Evolutionary conservation across 2,329 filamentous ascomycete genomes (phyloP).

Genomic region (Grosmannia huntii): DNA sequence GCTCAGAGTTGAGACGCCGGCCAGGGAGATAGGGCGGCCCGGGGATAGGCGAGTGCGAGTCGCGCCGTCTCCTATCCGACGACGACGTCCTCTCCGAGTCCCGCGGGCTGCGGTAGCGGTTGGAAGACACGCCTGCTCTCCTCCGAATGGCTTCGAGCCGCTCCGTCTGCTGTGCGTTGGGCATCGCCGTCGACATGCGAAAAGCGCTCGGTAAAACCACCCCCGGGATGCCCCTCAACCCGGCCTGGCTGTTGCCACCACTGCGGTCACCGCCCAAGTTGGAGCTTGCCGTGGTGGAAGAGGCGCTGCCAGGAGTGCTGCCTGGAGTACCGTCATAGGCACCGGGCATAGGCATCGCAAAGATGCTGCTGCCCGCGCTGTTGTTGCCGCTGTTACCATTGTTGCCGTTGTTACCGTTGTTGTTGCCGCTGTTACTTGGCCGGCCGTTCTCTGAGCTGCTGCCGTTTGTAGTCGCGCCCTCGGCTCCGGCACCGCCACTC

Average conservation of each 20-base stretch:
- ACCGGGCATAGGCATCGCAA: neutral
- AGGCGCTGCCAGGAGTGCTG: neutral
- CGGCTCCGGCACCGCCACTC: constrained; percentile 12
- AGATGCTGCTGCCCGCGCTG: neutral
- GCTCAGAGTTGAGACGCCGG: neutral
- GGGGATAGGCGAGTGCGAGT: constrained; percentile 1
- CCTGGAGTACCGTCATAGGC: neutral
- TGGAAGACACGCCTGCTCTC: neutral
- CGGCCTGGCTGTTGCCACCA: too few relatives aligned
- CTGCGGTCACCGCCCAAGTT: too few relatives aligned
- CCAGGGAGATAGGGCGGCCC: neutral
- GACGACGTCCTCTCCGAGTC: neutral
- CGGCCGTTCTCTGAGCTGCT: neutral
- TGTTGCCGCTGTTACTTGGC: neutral
- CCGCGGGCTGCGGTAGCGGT: neutral
- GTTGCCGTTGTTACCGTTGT: constrained; percentile 4
- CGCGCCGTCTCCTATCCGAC: constrained; percentile 1
- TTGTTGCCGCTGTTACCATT: neutral
- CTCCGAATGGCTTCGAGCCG: neutral
- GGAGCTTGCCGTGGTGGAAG: too few relatives aligned
- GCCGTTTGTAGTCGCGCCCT: neutral
- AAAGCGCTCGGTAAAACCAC: neutral
- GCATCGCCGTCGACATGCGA: neutral
- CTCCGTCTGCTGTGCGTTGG: neutral
- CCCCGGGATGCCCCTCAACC: too few relatives aligned